Percentiles rank a stretch among this genome's conserved stretches.
These are phyloP conservation scores for Coniochaeta prunicola DNA, from an alignment of 2,329 filamentous ascomycete genomes.

Conservation along the genomic window DNA sequence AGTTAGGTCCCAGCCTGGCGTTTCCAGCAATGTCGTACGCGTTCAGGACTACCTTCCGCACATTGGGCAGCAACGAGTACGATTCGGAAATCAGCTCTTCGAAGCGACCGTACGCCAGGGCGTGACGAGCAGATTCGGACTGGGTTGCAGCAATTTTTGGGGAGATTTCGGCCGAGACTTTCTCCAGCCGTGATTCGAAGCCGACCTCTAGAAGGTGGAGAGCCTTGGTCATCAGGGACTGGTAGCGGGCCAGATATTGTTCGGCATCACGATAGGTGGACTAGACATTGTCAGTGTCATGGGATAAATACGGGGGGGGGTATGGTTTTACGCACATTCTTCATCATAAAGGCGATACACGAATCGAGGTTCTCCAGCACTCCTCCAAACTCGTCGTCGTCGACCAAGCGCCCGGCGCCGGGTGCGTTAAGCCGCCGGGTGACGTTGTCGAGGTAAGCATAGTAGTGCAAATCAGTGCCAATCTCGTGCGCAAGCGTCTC, in stretches of 20 bases:
- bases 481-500: constrained; percentile 76
- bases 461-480: constrained; percentile 86
- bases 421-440: constrained; percentile 88
- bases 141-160: constrained; percentile 47
- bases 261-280: constrained; percentile 80
- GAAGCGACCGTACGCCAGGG: constrained; percentile 52
- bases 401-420: constrained; percentile 77
- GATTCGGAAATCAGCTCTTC: constrained; percentile 51
- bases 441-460: constrained; percentile 85
- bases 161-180: constrained; percentile 45
- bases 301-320: too few species aligned
- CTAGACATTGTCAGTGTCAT: too few species aligned
- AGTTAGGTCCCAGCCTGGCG: constrained; percentile 32
- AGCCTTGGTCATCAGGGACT: constrained; percentile 65
- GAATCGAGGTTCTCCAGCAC: constrained; percentile 83
- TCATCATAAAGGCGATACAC: constrained; percentile 87
- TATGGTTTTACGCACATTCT: constrained; percentile 65
- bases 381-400: constrained; percentile 76
- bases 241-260: constrained; percentile 81
- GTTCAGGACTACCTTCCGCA: constrained; percentile 42
- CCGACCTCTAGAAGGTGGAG: constrained; percentile 55
- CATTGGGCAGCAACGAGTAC: constrained; percentile 47
- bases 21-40: constrained; percentile 47
- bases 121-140: constrained; percentile 52
- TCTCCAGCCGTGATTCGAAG: constrained; percentile 44